Percentiles rank a stretch among this genome's conserved stretches.
Conservation (phyloP, 257 asterid genomes). For the Salvia miltiorrhiza region DNA sequence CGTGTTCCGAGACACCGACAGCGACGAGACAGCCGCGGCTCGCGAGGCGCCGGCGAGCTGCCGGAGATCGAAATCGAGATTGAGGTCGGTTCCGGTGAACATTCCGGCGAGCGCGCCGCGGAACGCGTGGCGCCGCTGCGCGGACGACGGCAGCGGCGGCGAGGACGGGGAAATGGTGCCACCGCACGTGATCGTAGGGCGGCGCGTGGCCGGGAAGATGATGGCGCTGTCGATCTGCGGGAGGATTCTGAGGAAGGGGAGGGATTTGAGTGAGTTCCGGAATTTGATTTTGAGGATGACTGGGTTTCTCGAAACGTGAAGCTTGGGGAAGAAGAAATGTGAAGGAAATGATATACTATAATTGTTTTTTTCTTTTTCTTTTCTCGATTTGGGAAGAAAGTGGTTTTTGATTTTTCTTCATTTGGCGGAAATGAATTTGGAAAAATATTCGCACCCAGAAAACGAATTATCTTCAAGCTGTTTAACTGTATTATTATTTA, state of each 20-base stretch:
- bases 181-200: constrained; percentile 65
- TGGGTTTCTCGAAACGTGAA: constrained; percentile 71
- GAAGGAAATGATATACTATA: not conserved
- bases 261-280: constrained; percentile 66
- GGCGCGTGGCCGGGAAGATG: constrained; percentile 58
- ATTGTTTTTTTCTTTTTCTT: not conserved
- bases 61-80: not conserved
- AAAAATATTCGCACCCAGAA: not conserved
- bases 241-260: constrained; percentile 57
- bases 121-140: constrained; percentile 25
- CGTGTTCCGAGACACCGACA: constrained; percentile 37
- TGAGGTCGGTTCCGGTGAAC: constrained; percentile 34
- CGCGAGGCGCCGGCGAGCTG: not conserved
- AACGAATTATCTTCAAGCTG: not conserved
- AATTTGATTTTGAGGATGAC: constrained; percentile 70
- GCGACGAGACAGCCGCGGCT: not conserved
- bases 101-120: constrained; percentile 37
- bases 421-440: not conserved
- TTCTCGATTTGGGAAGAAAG: not conserved
- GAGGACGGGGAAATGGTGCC: constrained; percentile 64
- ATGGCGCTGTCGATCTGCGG: constrained; percentile 70
- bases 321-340: not conserved
- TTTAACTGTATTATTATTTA: not conserved
- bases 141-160: constrained; percentile 21
- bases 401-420: not conserved